phyloP scores from a whole-genome alignment of 257 asterid species.

The Solanum rostratum region DNA sequence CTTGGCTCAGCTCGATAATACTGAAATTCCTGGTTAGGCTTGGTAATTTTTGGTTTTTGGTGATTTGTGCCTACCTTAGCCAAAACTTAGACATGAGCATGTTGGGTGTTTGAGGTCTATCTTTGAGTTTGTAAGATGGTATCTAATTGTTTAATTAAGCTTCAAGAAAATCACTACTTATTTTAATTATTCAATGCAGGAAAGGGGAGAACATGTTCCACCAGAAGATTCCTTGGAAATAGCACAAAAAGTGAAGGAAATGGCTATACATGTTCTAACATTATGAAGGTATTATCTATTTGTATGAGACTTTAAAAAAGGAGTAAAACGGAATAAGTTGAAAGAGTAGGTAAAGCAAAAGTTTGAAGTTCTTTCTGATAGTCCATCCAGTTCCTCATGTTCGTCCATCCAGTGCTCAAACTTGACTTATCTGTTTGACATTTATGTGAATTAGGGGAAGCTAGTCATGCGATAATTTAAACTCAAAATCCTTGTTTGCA shows the following conservation, averaged over 20 bases:
- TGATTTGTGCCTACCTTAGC: background rate
- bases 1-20: too few species aligned
- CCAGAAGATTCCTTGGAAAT: conserved; percentile 92
- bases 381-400: background rate
- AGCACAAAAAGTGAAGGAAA: conserved; percentile 84
- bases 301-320: background rate
- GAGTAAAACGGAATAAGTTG: background rate
- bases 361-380: background rate
- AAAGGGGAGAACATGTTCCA: conserved; percentile 94
- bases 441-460: background rate
- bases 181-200: conserved; percentile 38
- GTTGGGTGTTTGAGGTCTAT: background rate
- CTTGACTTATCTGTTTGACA: background rate
- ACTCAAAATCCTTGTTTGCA: background rate
- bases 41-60: background rate
- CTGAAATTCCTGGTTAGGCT: background rate
- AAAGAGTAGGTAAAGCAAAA: background rate
- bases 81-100: background rate
- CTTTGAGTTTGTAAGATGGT: background rate
- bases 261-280: conserved; percentile 94
- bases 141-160: background rate
- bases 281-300: conserved; percentile 66
- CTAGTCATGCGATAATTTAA: background rate
- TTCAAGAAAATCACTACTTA: background rate
- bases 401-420: background rate